These are phyloP conservation scores for Yamadazyma kitorensis DNA, from an alignment of 805 yeast species.

Conservation along the genomic window DNA sequence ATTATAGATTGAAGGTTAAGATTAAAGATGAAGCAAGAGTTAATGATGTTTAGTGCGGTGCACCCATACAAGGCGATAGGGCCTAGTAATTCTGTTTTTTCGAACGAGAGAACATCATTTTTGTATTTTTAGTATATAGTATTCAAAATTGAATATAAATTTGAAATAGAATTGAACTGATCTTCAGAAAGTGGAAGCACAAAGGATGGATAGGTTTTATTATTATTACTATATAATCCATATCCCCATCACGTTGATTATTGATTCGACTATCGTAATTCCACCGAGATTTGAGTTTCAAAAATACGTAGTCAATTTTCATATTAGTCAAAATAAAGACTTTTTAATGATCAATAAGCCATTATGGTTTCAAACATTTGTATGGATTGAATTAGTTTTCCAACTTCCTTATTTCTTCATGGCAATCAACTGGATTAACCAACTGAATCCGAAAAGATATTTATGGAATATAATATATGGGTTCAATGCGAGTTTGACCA, in stretches of 20 bases:
- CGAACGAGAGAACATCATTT: too few species aligned
- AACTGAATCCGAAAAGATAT: constrained; percentile 9
- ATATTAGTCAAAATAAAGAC: constrained; percentile 66
- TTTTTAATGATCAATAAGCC: constrained; percentile 60
- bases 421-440: constrained; percentile 6
- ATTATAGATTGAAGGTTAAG: constrained; percentile 7
- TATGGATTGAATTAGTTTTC: constrained; percentile 64
- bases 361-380: constrained; percentile 71
- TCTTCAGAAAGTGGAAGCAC: too few species aligned
- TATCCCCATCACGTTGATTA: constrained; percentile 67
- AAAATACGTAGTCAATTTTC: constrained; percentile 50
- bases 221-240: constrained; percentile 59
- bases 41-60: too few species aligned
- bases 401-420: constrained; percentile 73
- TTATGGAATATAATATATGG: constrained; percentile 50
- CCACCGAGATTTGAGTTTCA: constrained; percentile 58
- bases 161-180: too few species aligned
- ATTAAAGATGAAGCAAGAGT: constrained; percentile 27
- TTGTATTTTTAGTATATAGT: too few species aligned
- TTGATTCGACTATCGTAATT: constrained; percentile 72
- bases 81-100: too few species aligned
- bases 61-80: too few species aligned
- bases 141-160: too few species aligned
- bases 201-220: constrained; percentile 46
- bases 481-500: constrained; percentile 78